Base-by-base conservation (phyloP, 2,329 filamentous ascomycete genomes). In the Leptosphaerulina australis region DNA sequence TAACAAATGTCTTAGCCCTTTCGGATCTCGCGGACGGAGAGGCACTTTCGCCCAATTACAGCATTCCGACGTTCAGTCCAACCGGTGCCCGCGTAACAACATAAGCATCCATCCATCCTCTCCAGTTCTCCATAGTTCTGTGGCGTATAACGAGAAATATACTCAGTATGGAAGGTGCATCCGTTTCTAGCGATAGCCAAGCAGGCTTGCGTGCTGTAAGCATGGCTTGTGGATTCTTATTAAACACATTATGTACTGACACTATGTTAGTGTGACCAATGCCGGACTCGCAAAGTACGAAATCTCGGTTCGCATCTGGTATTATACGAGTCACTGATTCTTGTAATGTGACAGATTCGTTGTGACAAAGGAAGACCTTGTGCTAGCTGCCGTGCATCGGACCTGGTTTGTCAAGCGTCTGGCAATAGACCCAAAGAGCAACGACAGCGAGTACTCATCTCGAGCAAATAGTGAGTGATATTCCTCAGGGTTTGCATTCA, bases 381-480 rank as follows among this genome's bases (percentile, higher is more conserved):
- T 46, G 63, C 71, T 2, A 74, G 73, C 39, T 76, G 73, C 43
- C 62, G 8, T 60, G 68, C 9, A 62, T 69, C 26, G 61, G 68
- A 28, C 44, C 74, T 10, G 34, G 59, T 6, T 73, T 74, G 49
- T 71, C 67, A 4, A 66, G 74, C 38, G 69, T 69, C 20, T 25
- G 57, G 1, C 50, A 73, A 12, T 49, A 65, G 4, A 50, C 67
- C 3, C 64, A 58, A 25, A 34, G 58, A 28, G 43, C 49, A 40
- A 14, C 60, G 14, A 26, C 66, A 0, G 70, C 67, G 47, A 28
- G 65, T 74, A 2, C 46, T 73, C 29, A 68, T 76, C 20, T 74
- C 73, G 3, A 58, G 69, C 29, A 54, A 74, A 56, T 75, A 75
- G 73, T 75, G 22, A 57, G 50, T 53, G 10, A 5, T 14, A 2